Conservation (phyloP, 495 filamentous ascomycete genomes). For the Tetracladium marchalianum region DNA sequence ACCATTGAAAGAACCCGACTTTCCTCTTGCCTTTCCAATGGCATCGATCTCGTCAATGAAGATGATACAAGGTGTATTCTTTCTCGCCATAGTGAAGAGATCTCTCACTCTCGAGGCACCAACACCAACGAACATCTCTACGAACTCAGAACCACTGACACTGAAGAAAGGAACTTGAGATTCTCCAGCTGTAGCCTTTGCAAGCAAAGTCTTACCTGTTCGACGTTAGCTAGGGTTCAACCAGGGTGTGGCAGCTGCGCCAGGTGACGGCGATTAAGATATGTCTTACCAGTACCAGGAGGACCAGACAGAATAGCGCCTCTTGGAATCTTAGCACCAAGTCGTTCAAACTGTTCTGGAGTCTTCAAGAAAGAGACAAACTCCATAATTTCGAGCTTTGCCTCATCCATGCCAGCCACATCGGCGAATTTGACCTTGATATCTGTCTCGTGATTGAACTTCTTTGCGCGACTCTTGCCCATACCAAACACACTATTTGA, state of each 20-base stretch:
- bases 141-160: constrained; percentile 96
- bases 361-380: constrained; percentile 94
- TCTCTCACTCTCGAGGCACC: constrained; percentile 92
- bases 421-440: constrained; percentile 95
- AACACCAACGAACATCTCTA: constrained; percentile 99
- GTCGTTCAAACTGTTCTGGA: constrained; percentile 78
- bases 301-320: constrained; percentile 94
- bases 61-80: constrained; percentile 96
- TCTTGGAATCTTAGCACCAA: constrained; percentile 95
- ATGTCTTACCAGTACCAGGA: constrained; percentile 89
- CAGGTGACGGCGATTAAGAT: too few species aligned
- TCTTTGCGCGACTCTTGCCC: constrained; percentile 87
- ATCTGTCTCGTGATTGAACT: constrained; percentile 92
- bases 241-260: too few species aligned
- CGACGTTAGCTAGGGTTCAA: too few species aligned
- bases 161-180: constrained; percentile 97
- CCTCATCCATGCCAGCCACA: constrained; percentile 97
- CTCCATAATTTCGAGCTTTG: constrained; percentile 97
- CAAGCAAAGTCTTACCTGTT: constrained; percentile 94
- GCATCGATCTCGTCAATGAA: constrained; percentile 99
- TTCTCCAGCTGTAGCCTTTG: constrained; percentile 95
- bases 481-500: constrained; percentile 85
- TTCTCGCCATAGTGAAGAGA: constrained; percentile 87
- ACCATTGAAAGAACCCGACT: constrained; percentile 57
- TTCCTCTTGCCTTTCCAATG: constrained; percentile 78